phyloP scores from a whole-genome alignment of 352 stramenopile genomes.

The Phytophthora multivora region DNA sequence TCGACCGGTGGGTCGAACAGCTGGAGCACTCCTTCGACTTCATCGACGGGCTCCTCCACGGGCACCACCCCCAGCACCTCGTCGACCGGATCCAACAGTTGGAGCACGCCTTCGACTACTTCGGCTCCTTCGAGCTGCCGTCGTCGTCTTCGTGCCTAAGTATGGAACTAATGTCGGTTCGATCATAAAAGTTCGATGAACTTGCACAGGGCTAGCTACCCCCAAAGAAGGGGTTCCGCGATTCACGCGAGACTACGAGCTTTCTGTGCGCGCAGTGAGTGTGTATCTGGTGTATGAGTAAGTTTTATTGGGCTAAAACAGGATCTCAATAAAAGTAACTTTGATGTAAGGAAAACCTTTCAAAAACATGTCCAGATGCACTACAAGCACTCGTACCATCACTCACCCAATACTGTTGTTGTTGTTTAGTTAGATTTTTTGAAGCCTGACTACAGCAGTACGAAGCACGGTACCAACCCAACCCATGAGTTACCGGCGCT shows the following conservation, averaged over 20 bases:
- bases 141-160: conserved; percentile 32
- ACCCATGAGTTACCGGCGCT: no score
- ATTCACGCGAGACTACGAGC: background rate
- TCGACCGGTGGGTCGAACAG: conserved; percentile 16
- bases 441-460: no score
- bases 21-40: conserved; percentile 24
- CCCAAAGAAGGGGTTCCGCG: background rate
- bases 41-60: conserved; percentile 2
- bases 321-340: no score
- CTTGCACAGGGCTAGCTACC: conserved; percentile 3
- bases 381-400: no score
- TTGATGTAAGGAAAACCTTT: no score
- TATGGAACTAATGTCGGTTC: background rate
- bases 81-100: conserved; percentile 16
- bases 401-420: no score
- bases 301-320: conserved; percentile 10
- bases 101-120: conserved; percentile 23
- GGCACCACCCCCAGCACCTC: background rate
- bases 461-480: no score
- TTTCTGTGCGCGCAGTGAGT: conserved; percentile 16
- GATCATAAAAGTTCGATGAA: conserved; percentile 4
- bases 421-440: no score
- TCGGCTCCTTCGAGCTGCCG: conserved; percentile 22
- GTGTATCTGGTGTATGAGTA: conserved; percentile 23
- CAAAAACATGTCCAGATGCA: no score